phyloP scores from a whole-genome alignment of 768 basidiomycete species.

The Neoboletus magnificus region DNA sequence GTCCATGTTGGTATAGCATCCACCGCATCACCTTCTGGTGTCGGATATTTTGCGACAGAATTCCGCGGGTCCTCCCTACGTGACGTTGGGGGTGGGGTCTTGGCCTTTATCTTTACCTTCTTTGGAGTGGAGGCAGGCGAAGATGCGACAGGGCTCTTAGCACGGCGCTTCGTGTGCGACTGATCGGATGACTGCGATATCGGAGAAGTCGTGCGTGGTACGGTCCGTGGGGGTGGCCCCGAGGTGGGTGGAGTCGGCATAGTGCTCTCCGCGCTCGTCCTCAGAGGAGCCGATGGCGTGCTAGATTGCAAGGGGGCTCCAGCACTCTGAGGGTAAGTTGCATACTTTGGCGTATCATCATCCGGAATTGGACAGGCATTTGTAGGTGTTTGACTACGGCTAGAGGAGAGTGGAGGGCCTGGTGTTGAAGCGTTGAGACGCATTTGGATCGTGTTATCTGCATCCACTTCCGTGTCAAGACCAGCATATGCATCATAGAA shows the following conservation, averaged over 20 bases:
- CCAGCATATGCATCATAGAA: slow-evolving; percentile 38
- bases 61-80: slow-evolving; percentile 45
- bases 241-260: slow-evolving; percentile 35
- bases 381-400: slow-evolving; percentile 44
- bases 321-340: slow-evolving; percentile 37
- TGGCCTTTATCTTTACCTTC: slow-evolving; percentile 36
- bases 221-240: slow-evolving; percentile 19
- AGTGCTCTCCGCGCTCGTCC: slow-evolving; percentile 40
- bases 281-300: slow-evolving; percentile 39
- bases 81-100: slow-evolving; percentile 29
- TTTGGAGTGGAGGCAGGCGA: slow-evolving; percentile 39
- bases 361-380: slow-evolving; percentile 34
- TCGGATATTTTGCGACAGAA: slow-evolving; percentile 69
- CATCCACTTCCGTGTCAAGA: slow-evolving; percentile 15
- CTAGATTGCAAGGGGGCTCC: slow-evolving; percentile 46
- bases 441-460: slow-evolving; percentile 18
- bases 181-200: slow-evolving; percentile 27
- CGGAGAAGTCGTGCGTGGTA: slow-evolving; percentile 30
- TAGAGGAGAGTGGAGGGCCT: slow-evolving; percentile 26
- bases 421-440: slow-evolving; percentile 18
- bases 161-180: slow-evolving; percentile 42
- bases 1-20: slow-evolving; percentile 85
- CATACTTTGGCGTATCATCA: slow-evolving; percentile 40
- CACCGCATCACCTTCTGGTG: slow-evolving; percentile 51
- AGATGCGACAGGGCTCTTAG: slow-evolving; percentile 46